These are phyloP conservation scores for Coccomyxa sp. DNA, from an alignment of 139 green algal species.

Conservation along the genomic window DNA sequence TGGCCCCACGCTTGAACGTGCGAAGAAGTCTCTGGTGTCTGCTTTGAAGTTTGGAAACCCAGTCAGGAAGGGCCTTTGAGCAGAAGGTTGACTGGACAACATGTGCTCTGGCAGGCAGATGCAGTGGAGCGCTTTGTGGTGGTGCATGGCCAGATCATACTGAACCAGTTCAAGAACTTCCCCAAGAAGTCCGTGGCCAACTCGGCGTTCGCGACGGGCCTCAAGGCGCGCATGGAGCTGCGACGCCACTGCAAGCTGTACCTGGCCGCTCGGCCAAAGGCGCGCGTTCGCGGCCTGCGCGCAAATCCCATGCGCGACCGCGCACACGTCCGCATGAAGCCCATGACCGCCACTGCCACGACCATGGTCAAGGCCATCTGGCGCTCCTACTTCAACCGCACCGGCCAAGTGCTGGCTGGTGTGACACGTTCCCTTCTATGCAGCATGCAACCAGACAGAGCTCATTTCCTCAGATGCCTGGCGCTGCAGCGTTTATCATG, in stretches of 20 bases:
- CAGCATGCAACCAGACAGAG: background rate
- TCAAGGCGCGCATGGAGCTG: constrained; percentile 65
- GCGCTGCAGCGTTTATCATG: too few species aligned
- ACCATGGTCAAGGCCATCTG: constrained; percentile 82
- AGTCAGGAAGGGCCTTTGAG: background rate
- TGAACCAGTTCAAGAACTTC: constrained; percentile 80
- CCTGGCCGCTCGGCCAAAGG: constrained; percentile 33
- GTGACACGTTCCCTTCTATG: background rate
- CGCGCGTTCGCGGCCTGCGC: background rate
- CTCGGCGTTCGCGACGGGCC: constrained; percentile 61
- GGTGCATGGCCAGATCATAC: constrained; percentile 93
- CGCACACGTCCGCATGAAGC: constrained; percentile 40
- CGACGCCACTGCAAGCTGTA: constrained; percentile 85
- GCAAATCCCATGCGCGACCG: constrained; percentile 37
- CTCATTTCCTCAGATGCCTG: background rate
- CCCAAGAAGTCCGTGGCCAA: constrained; percentile 62
- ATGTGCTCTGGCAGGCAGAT: constrained; percentile 30
- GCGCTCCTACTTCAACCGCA: constrained; percentile 67
- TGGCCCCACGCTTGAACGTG: too few species aligned
- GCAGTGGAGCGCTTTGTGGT: constrained; percentile 84
- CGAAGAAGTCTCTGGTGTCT: too few species aligned
- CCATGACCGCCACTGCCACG: constrained; percentile 94
- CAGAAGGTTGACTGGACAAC: background rate
- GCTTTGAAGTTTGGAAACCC: too few species aligned
- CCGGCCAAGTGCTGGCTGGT: background rate